phyloP scores from a whole-genome alignment of 2,329 filamentous ascomycete genomes.

The Penicillium sp. region DNA sequence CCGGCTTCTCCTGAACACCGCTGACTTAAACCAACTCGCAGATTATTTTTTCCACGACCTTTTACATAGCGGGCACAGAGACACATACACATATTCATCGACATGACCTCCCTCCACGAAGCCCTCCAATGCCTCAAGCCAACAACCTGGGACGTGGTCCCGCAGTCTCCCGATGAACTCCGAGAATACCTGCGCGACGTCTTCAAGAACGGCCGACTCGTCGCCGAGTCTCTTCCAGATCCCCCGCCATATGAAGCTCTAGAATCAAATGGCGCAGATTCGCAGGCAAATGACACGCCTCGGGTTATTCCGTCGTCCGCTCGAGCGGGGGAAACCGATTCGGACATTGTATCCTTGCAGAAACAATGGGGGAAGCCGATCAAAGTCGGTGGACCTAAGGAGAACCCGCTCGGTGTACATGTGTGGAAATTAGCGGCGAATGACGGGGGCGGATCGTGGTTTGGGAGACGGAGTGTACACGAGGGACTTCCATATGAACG shows the following conservation, averaged over 20 bases:
- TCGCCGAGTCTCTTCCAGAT: conserved; percentile 70
- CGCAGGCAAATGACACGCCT: conserved; percentile 35
- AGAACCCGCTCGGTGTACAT: conserved; percentile 69
- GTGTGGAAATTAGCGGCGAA: conserved; percentile 74
- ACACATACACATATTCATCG: not conserved
- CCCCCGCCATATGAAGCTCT: conserved; percentile 36
- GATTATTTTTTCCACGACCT: too few relatives aligned
- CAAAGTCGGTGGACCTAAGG: conserved; percentile 53
- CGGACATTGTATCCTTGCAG: conserved; percentile 57
- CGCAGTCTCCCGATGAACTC: conserved; percentile 45
- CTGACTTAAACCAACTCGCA: too few relatives aligned
- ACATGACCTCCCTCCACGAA: conserved; percentile 56
- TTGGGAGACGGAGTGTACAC: conserved; percentile 77
- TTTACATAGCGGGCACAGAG: too few relatives aligned
- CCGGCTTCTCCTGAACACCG: too few relatives aligned
- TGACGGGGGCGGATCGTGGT: conserved; percentile 84
- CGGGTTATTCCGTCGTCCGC: conserved; percentile 51
- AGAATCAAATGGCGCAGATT: conserved; percentile 33
- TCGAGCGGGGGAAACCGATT: conserved; percentile 45
- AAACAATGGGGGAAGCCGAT: conserved; percentile 81
- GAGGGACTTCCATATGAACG: conserved; percentile 68
- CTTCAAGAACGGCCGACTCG: conserved; percentile 61
- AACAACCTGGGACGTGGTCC: conserved; percentile 49
- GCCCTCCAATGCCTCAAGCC: conserved; percentile 55
- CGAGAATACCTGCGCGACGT: conserved; percentile 52